Base-by-base conservation (phyloP, 192 early-diverging fungal genomes). In the Dissophora globulifera region DNA sequence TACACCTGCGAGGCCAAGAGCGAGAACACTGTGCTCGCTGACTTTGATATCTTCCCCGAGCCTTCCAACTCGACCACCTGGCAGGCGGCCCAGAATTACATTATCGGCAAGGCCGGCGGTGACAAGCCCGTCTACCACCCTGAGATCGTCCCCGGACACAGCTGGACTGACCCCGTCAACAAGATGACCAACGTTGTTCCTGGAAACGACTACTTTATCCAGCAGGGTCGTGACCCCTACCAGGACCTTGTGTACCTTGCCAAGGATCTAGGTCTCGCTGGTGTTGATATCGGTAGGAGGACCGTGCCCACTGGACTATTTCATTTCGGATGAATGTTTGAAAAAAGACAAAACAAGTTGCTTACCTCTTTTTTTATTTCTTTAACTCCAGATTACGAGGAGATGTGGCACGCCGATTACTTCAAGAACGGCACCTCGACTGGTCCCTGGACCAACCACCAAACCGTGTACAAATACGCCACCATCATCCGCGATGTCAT, bases 1-100 rank as follows among this genome's bases (percentile, higher is more conserved):
- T 76, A 76, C 72, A 76, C 72, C 35, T 76, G 72, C 47, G 72
- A 76, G 46, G 58, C 72, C 63, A 33, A 76, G 72, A 45, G 35
- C 35, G 45, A 67, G 52, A 50, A 50, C 58, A 76, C 72, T 0
- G 52, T 62, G 38, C 48, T 76, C 20, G 72, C 19, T 23, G 72
- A 76, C 47, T 76, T 76, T 57, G 72, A 76, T 47, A 76, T 76
- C 64, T 76, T 76, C 72, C 72, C 72, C 45, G 72, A 76, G 63
- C 72, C 72, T 19, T 61, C 62, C 42, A 61, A 66, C 58, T 76
- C 72, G 13, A 38, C 57, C 42, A 76, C 62, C 27, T 76, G 72
- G 72, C 58, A 76, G 31, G 51, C 31, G 1, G 72, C 72, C 13
- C 62, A 61, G 22, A 42, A 54, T 35, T 76, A 76, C 45, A 45